Percentiles rank a stretch among this genome's conserved stretches.
These are phyloP conservation scores for Heterobasidion parviporum DNA, from an alignment of 1,284 basidiomycete genomes.

Conservation along the genomic window DNA sequence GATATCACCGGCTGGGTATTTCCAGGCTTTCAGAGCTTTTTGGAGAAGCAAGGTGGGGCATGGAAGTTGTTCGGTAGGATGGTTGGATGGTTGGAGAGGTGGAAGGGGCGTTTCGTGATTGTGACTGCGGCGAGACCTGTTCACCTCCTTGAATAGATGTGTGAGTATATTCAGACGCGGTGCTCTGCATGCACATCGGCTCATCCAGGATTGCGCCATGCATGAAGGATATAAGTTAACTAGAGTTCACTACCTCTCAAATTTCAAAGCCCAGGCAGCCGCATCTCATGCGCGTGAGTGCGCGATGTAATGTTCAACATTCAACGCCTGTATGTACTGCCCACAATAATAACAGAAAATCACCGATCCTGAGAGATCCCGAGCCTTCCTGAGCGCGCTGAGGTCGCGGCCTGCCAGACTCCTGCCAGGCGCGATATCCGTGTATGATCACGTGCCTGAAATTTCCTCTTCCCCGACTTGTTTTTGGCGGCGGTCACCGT, in stretches of 20 bases:
- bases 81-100: constrained; percentile 29
- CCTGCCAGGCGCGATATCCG: background rate
- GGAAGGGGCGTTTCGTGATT: constrained; percentile 50
- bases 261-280: too few relatives aligned
- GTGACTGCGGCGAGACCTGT: constrained; percentile 31
- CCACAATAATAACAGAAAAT: too few relatives aligned
- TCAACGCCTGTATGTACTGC: too few relatives aligned
- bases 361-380: too few relatives aligned
- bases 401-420: background rate
- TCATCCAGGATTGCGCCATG: background rate
- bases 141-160: background rate
- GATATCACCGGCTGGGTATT: constrained; percentile 59
- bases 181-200: background rate
- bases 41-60: constrained; percentile 32
- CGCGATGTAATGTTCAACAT: too few relatives aligned
- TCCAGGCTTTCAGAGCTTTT: constrained; percentile 44
- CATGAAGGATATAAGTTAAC: background rate
- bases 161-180: background rate
- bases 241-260: too few relatives aligned
- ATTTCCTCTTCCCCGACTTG: background rate
- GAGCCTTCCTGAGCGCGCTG: too few relatives aligned
- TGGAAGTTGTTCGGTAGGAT: constrained; percentile 37
- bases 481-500: background rate
- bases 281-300: too few relatives aligned
- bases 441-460: background rate